Percentiles rank a stretch among this genome's conserved stretches.
Conservation (phyloP, 73 alveolate species). For the Paramecium bursaria region DNA sequence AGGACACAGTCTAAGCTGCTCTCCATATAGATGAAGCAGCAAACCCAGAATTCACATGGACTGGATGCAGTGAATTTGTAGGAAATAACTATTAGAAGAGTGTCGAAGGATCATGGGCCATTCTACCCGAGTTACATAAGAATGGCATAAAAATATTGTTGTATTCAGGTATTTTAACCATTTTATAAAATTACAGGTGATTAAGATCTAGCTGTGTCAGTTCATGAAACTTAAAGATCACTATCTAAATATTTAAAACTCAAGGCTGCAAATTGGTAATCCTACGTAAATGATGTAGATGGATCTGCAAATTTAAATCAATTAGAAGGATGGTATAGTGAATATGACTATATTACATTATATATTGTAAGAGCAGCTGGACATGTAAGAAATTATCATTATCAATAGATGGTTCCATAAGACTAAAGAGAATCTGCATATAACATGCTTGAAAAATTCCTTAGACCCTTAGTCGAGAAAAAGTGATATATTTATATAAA, state of each 20-base stretch:
- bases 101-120: background rate
- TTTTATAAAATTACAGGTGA: too few relatives aligned
- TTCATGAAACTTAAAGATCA: slow-evolving; percentile 26
- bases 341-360: background rate
- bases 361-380: slow-evolving; percentile 48
- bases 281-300: background rate
- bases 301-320: background rate
- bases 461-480: too few relatives aligned
- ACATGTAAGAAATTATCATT: slow-evolving; percentile 8
- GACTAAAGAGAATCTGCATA: slow-evolving; percentile 37
- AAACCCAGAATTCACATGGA: background rate
- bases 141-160: background rate
- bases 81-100: background rate
- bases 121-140: slow-evolving; percentile 3
- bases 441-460: slow-evolving; percentile 27
- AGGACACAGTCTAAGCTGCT: background rate
- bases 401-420: slow-evolving; percentile 53
- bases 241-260: background rate
- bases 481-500: too few relatives aligned
- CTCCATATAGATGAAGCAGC: slow-evolving; percentile 52
- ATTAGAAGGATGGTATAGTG: slow-evolving; percentile 51
- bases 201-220: slow-evolving; percentile 53
- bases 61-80: slow-evolving; percentile 43
- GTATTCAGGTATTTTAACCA: too few relatives aligned
- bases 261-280: background rate